A percentile compares a stretch with the other conserved stretches of the same genome.
Evolutionary conservation across 306 rosid species (phyloP).

Genomic region (Vigna mungo): DNA sequence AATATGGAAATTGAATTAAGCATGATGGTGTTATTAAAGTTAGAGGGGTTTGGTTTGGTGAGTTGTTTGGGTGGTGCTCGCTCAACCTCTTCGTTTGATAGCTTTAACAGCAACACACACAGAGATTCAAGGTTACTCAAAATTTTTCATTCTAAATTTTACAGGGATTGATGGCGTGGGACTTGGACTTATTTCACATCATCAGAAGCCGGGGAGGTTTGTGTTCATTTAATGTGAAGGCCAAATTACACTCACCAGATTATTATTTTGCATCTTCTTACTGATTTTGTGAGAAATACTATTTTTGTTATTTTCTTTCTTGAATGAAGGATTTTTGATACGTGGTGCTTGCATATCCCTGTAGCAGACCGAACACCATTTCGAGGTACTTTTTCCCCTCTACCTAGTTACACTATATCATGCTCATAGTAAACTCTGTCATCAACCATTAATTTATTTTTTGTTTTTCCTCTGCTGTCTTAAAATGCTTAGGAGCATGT

Average conservation of each 20-base stretch:
- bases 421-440: slow-evolving; percentile 1
- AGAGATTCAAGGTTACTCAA: background rate
- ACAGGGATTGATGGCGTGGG: slow-evolving; percentile 88
- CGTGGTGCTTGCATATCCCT: slow-evolving; percentile 95
- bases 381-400: slow-evolving; percentile 54
- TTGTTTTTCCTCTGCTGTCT: slow-evolving; percentile 10
- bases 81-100: no score
- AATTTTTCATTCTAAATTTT: slow-evolving; percentile 1
- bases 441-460: background rate
- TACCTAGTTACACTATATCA: slow-evolving; percentile 38
- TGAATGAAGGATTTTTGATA: slow-evolving; percentile 72
- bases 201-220: slow-evolving; percentile 69
- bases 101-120: no score
- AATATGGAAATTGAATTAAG: slow-evolving; percentile 28
- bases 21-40: no score
- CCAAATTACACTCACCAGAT: slow-evolving; percentile 40
- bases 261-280: background rate
- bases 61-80: slow-evolving; percentile 46
- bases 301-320: background rate
- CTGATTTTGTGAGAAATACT: slow-evolving; percentile 33
- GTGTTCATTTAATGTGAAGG: slow-evolving; percentile 52
- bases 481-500: background rate
- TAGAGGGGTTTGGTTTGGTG: slow-evolving; percentile 33
- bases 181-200: slow-evolving; percentile 79
- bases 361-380: slow-evolving; percentile 77